These are phyloP conservation scores for Entomortierella chlamydospora DNA, from an alignment of 192 early-diverging fungal genomes.

Conservation along the genomic window DNA sequence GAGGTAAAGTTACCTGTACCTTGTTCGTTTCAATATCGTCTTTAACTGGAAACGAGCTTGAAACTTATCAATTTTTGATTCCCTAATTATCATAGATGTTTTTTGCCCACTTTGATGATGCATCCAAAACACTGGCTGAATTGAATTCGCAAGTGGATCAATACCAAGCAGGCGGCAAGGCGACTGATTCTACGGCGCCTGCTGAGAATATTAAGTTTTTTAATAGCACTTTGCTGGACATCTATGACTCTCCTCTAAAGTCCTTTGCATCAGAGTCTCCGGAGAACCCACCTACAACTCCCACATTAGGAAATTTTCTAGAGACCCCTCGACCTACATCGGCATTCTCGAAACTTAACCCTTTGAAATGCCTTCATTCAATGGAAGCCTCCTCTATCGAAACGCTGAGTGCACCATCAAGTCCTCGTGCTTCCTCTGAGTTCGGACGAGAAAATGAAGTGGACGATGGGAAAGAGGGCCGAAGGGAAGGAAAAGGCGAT, in stretches of 20 bases:
- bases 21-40: too few species aligned
- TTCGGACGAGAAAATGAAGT: not conserved
- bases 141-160: conserved; percentile 39
- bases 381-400: not conserved
- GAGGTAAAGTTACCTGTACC: conserved; percentile 53
- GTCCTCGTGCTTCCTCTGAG: not conserved
- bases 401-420: not conserved
- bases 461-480: not conserved
- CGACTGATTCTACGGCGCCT: not conserved
- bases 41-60: too few species aligned
- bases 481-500: not conserved
- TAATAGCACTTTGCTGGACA: not conserved
- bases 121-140: conserved; percentile 33
- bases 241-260: conserved; percentile 3
- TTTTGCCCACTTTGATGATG: conserved; percentile 74
- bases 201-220: not conserved
- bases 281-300: too few species aligned
- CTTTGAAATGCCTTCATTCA: conserved; percentile 11
- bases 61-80: too few species aligned
- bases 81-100: conserved; percentile 66
- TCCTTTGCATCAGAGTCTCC: conserved; percentile 5
- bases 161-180: conserved; percentile 4
- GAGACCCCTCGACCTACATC: too few species aligned
- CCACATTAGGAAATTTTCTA: too few species aligned
- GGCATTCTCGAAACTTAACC: conserved; percentile 9